Evolutionary conservation across 306 rosid species (phyloP).

Genomic region (Morella rubra): DNA sequence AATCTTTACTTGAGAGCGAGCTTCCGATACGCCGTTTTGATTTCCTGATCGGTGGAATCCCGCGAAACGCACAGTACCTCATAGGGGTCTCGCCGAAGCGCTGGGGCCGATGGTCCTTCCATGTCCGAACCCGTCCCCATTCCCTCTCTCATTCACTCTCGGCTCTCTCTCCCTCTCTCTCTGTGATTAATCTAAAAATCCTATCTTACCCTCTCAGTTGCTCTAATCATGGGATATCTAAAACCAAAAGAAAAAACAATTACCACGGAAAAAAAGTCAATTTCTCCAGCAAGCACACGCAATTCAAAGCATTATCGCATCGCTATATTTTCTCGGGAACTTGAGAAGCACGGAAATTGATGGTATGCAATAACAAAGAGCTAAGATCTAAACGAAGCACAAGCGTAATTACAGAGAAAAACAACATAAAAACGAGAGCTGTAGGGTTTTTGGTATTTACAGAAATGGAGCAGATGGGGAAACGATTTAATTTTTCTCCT

Average conservation of each 20-base stretch:
- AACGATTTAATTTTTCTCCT: not conserved
- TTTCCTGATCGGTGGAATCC: slow-evolving; percentile 86
- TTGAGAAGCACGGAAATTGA: slow-evolving; percentile 11
- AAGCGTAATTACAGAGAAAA: slow-evolving; percentile 15
- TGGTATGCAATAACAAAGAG: slow-evolving; percentile 5
- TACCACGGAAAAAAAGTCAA: slow-evolving; percentile 9
- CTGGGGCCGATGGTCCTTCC: slow-evolving; percentile 85
- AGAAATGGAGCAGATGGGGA: slow-evolving; percentile 9
- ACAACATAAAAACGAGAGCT: not conserved
- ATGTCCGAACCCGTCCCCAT: slow-evolving; percentile 66
- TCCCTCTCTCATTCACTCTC: slow-evolving; percentile 4
- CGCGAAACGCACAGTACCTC: slow-evolving; percentile 73
- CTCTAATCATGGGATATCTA: slow-evolving; percentile 29
- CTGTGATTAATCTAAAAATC: slow-evolving; percentile 14
- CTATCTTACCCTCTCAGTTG: slow-evolving; percentile 25
- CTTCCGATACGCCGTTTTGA: slow-evolving; percentile 87
- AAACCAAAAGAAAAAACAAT: not conserved
- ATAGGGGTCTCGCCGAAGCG: slow-evolving; percentile 87
- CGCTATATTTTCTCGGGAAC: slow-evolving; percentile 39
- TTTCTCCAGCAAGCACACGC: slow-evolving; percentile 27
- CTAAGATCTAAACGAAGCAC: slow-evolving; percentile 33
- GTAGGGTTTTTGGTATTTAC: slow-evolving; percentile 50
- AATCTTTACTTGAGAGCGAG: slow-evolving; percentile 88
- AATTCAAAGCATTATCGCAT: slow-evolving; percentile 57
- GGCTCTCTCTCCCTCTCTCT: slow-evolving; percentile 7